A percentile compares a stretch with the other conserved stretches of the same genome.
phyloP scores from a whole-genome alignment of 345 rosid genomes.

The Alliaria petiolata region DNA sequence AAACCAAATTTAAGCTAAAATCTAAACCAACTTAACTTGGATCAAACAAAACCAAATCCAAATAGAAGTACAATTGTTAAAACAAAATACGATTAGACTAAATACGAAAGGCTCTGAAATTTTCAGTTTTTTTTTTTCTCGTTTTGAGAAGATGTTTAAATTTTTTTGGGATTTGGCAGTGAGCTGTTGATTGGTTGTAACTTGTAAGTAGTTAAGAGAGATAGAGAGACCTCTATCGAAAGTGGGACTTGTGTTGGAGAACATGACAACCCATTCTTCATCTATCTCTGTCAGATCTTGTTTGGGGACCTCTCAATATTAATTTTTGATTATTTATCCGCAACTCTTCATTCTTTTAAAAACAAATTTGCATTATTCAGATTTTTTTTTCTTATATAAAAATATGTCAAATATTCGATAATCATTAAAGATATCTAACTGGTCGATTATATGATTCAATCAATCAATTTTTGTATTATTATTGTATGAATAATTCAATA shows the following conservation, averaged over 20 bases:
- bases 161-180: conserved; percentile 19
- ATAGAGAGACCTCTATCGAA: conserved; percentile 18
- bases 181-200: conserved; percentile 37
- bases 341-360: background rate
- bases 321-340: conserved; percentile 19
- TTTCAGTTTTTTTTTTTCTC: background rate
- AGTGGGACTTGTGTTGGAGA: conserved; percentile 41
- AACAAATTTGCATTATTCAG: background rate
- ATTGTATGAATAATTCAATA: conserved; percentile 9
- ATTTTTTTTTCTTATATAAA: background rate
- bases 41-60: background rate
- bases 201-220: conserved; percentile 19
- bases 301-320: conserved; percentile 24
- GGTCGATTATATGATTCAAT: conserved; percentile 22
- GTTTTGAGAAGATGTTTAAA: background rate
- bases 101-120: conserved; percentile 5
- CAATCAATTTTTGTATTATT: conserved; percentile 20
- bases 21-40: background rate
- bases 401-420: conserved; percentile 5
- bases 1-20: background rate
- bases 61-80: background rate
- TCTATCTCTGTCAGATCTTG: conserved; percentile 37
- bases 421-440: conserved; percentile 19
- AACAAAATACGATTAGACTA: background rate
- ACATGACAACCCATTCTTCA: conserved; percentile 38